Conservation (phyloP, 2,329 filamentous ascomycete species). For the Dothideomycetes sp. region DNA sequence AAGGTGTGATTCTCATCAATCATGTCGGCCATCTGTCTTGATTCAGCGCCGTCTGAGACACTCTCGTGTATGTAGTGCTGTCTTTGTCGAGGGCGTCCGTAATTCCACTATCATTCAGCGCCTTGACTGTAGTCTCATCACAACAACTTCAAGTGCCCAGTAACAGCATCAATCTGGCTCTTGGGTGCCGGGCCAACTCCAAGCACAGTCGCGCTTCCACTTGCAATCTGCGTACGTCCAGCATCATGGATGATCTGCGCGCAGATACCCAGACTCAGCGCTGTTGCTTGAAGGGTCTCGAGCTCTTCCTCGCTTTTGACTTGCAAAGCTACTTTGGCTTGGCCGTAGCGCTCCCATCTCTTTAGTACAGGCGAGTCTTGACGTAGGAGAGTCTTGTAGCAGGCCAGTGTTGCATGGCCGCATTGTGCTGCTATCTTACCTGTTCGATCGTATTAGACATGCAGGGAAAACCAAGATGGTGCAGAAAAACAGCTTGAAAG, state of each 20-base stretch:
- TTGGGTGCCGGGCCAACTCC: conserved; percentile 66
- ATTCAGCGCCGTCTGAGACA: too few species aligned
- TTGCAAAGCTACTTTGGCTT: conserved; percentile 90
- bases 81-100: too few species aligned
- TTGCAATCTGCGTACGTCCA: conserved; percentile 92
- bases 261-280: conserved; percentile 71
- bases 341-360: conserved; percentile 77
- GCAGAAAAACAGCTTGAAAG: too few species aligned
- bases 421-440: conserved; percentile 96
- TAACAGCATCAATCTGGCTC: conserved; percentile 77
- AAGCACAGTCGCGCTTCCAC: conserved; percentile 83
- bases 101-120: too few species aligned
- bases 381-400: conserved; percentile 72
- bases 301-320: conserved; percentile 72
- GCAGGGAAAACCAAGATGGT: too few species aligned
- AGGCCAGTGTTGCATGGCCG: conserved; percentile 90
- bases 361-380: conserved; percentile 53
- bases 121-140: conserved; percentile 24
- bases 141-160: conserved; percentile 72
- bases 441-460: conserved; percentile 33
- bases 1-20: too few species aligned
- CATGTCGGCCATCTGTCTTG: too few species aligned
- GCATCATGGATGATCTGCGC: conserved; percentile 89
- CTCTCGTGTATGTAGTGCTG: too few species aligned
- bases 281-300: conserved; percentile 66